Evolutionary conservation across 192 early-diverging fungal genomes (phyloP).

Genomic region (Hyaloraphidium curvatum): DNA sequence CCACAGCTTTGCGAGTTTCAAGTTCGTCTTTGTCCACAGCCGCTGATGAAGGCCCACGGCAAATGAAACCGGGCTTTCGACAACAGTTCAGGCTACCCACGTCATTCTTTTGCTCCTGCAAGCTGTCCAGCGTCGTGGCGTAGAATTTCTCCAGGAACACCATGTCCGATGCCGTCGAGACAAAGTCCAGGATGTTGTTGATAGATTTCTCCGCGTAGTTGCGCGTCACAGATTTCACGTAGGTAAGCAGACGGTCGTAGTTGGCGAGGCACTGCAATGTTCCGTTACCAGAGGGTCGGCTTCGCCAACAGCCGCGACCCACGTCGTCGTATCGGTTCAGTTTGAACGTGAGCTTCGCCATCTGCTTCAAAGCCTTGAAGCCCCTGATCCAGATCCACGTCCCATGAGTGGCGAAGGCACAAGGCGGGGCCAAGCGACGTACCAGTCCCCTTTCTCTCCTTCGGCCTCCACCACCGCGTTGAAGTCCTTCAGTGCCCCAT

Average conservation of each 20-base stretch:
- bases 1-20: constrained; percentile 70
- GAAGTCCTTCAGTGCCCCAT: constrained; percentile 53
- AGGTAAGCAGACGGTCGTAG: constrained; percentile 54
- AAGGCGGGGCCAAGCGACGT: too few relatives aligned
- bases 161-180: constrained; percentile 56
- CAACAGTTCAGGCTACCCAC: constrained; percentile 14
- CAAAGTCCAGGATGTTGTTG: constrained; percentile 71
- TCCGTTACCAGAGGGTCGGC: too few relatives aligned
- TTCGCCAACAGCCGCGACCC: constrained; percentile 4
- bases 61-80: not conserved
- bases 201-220: constrained; percentile 82
- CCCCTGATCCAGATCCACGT: constrained; percentile 31
- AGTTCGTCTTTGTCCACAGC: constrained; percentile 66
- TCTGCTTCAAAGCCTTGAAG: constrained; percentile 77
- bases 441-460: constrained; percentile 67
- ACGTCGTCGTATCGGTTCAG: constrained; percentile 39
- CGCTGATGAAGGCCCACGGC: constrained; percentile 25
- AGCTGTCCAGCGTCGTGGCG: constrained; percentile 42
- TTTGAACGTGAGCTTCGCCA: constrained; percentile 59
- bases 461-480: constrained; percentile 57
- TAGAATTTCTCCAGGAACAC: constrained; percentile 69
- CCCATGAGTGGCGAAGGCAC: not conserved
- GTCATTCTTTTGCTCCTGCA: constrained; percentile 69
- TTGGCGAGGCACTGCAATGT: constrained; percentile 41
- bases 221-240: constrained; percentile 54